A percentile compares a stretch with the other conserved stretches of the same genome.
phyloP scores from a whole-genome alignment of 352 stramenopile genomes.

The Peronospora tabacina region DNA sequence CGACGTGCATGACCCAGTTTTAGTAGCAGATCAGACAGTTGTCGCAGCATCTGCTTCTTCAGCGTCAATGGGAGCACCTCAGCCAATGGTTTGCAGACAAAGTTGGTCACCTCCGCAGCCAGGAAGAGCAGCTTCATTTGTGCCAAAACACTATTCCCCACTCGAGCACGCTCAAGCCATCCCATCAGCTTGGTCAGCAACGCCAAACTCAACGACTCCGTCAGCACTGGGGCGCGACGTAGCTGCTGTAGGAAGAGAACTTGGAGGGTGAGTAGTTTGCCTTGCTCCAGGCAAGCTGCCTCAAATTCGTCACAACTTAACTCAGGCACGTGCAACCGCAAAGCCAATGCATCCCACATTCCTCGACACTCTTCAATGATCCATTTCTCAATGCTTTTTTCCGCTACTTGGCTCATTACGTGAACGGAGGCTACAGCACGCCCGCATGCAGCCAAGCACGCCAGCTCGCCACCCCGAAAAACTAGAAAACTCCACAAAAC shows the following conservation, averaged over 20 bases:
- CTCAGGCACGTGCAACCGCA: conserved; percentile 61
- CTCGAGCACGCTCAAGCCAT: conserved; percentile 65
- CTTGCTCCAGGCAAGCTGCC: conserved; percentile 51
- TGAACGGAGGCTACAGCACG: conserved; percentile 74
- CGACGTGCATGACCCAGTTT: conserved; percentile 55
- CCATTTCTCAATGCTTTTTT: conserved; percentile 83
- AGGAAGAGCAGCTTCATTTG: conserved; percentile 82
- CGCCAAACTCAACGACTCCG: conserved; percentile 57
- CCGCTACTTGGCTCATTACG: conserved; percentile 71
- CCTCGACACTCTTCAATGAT: conserved; percentile 69
- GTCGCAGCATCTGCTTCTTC: conserved; percentile 77
- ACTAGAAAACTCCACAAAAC: conserved; percentile 75
- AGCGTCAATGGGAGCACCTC: conserved; percentile 46
- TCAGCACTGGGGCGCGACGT: conserved; percentile 47
- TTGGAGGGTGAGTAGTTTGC: conserved; percentile 70
- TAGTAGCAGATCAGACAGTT: conserved; percentile 55
- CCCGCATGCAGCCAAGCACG: conserved; percentile 59
- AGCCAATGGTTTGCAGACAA: conserved; percentile 51
- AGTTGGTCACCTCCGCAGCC: conserved; percentile 66
- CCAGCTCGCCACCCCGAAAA: conserved; percentile 71
- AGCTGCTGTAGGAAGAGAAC: conserved; percentile 75
- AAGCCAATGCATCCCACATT: conserved; percentile 51
- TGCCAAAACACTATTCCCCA: conserved; percentile 40
- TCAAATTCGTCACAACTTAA: conserved; percentile 80
- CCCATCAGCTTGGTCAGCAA: conserved; percentile 62